Evolutionary conservation across 192 early-diverging fungal genomes (phyloP).

Genomic region (Coemansia sp.): DNA sequence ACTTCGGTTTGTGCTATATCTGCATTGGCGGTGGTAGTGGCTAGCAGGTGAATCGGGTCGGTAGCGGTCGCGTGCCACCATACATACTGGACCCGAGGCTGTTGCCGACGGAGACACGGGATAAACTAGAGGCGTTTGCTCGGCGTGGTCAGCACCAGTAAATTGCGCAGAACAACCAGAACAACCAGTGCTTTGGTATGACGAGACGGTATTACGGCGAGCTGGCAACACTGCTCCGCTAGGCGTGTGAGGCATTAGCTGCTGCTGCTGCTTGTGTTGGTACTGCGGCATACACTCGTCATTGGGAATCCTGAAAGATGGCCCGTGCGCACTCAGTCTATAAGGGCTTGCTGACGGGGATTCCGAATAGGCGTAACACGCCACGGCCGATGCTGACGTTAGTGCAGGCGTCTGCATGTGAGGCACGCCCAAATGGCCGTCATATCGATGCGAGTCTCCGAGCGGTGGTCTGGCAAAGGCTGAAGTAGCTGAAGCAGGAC

Average conservation of each 20-base stretch:
- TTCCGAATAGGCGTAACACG: neutral
- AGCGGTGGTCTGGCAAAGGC: neutral
- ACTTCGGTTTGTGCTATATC: neutral
- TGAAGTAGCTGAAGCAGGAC: neutral
- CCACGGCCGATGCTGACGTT: neutral
- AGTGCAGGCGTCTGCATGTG: constrained; percentile 6
- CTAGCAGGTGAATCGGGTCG: constrained; percentile 13
- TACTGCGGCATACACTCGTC: neutral
- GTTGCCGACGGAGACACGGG: neutral
- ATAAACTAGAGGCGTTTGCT: neutral
- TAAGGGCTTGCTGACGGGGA: constrained; percentile 1
- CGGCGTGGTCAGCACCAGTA: neutral
- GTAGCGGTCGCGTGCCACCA: constrained; percentile 25
- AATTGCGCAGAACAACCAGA: neutral
- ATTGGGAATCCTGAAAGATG: neutral
- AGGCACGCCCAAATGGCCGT: neutral
- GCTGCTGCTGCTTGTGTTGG: neutral
- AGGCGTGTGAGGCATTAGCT: neutral
- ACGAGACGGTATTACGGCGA: constrained; percentile 29
- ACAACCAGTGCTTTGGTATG: neutral
- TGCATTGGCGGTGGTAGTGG: neutral
- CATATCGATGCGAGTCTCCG: neutral
- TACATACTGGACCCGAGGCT: neutral
- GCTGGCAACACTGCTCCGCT: neutral
- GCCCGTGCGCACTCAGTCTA: neutral